Base-by-base conservation (phyloP, 2,329 filamentous ascomycete species). In the Tolypocladium ovalisporum region DNA sequence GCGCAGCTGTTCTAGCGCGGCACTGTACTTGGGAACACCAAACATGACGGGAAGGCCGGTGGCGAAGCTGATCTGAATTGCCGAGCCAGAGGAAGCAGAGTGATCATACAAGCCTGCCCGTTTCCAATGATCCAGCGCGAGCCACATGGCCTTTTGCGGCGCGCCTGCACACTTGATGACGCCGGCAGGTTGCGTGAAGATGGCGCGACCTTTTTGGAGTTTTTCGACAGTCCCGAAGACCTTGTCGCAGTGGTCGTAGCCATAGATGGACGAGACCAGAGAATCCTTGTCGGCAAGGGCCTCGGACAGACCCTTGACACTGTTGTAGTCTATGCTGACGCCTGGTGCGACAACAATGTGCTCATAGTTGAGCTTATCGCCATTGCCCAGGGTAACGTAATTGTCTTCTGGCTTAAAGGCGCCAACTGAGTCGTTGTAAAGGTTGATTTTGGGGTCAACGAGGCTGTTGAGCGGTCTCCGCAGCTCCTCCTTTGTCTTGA, bases 311-410 rank as follows among this genome's bases (percentile, higher is more conserved):
- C 82, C 82, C 67, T 79, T 76, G 67, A 84, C 74, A 61, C 70
- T 75, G 59, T 67, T 71, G 52, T 75, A 79, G 67, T 82, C 72
- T 64, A 83, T 70, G 19, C 68, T 70, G 63, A 85, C 76, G 6
- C 82, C 82, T 0, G 85, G 84, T 0, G 71, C 83, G 0, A 88
- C 83, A 37, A 88, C 75, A 1, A 88, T 75, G 7, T 87, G 83
- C 59, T 87, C 82, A 62, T 88, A 88, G 65, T 67, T 74, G 52
- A 88, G 62, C 64, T 73, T 77, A 63, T 80, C 76, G 56, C 83
- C 83, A 59, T 79, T 79, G 56, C 65, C 70, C 1, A 87, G 75
- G 0, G 76, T 81, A 55, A 87, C 68, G 2, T 67, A 67, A 67
- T 85, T 87, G 27, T 83, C 69, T 35, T 81, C 76, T 0, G 85